Conservation (phyloP, 225 moss, liverwort and hornwort genomes). For the Marchantia polymorpha region DNA sequence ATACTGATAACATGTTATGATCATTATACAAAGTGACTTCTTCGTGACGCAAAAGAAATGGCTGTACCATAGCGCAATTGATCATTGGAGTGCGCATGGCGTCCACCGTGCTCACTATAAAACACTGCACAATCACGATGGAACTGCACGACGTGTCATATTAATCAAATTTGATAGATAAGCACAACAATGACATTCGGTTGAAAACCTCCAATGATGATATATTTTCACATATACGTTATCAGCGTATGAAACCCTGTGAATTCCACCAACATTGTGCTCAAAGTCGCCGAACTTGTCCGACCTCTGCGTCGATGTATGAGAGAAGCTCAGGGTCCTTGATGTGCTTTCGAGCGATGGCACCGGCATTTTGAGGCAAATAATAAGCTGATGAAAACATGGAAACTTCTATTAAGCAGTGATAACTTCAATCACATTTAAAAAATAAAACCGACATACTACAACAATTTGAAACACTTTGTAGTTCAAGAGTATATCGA, state of each 20-base stretch:
- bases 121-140: slow-evolving; percentile 62
- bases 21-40: background rate
- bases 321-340: slow-evolving; percentile 63
- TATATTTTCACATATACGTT: background rate
- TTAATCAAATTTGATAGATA: background rate
- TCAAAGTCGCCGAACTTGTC: background rate
- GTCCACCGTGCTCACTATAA: slow-evolving; percentile 91
- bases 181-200: background rate
- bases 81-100: slow-evolving; percentile 92
- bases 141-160: slow-evolving; percentile 30
- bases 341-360: slow-evolving; percentile 78
- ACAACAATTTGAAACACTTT: background rate
- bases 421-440: background rate
- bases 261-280: background rate
- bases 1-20: background rate
- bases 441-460: background rate
- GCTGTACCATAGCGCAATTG: slow-evolving; percentile 76
- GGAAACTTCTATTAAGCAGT: too few species aligned
- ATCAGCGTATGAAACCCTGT: background rate
- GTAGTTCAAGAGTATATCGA: too few species aligned
- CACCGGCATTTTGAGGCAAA: slow-evolving; percentile 89
- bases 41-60: background rate
- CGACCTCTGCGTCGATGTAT: slow-evolving; percentile 80
- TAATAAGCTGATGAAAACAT: slow-evolving; percentile 54
- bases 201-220: background rate